Evolutionary conservation across 31 red algal genomes (phyloP).

Genomic region (Odonthalia washingtoniensis): DNA sequence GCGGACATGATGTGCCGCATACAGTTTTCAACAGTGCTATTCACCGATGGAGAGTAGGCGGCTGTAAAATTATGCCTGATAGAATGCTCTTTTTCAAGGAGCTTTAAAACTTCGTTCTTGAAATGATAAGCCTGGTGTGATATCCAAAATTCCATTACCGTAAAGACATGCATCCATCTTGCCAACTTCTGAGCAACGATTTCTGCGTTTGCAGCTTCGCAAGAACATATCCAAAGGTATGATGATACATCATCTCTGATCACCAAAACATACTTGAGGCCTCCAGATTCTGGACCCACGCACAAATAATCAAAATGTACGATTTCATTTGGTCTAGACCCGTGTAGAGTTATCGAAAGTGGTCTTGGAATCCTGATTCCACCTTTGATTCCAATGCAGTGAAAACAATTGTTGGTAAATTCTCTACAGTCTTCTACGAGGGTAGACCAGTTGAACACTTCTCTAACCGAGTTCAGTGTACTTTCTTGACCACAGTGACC

Average conservation of each 20-base stretch:
- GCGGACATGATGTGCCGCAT: conserved; percentile 11
- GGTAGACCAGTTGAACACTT: neutral
- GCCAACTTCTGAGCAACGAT: conserved; percentile 2
- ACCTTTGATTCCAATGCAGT: no score
- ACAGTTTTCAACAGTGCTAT: conserved; percentile 4
- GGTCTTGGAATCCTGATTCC: no score
- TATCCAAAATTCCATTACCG: conserved; percentile 7
- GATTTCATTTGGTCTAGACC: no score
- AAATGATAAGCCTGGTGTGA: no score
- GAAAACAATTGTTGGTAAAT: conserved; percentile 12
- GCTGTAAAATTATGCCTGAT: conserved; percentile 29
- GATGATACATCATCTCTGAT: conserved; percentile 28
- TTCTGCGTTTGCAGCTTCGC: neutral
- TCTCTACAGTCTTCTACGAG: neutral
- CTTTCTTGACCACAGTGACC: conserved; percentile 18
- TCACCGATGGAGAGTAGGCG: conserved; percentile 16
- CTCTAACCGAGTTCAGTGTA: neutral
- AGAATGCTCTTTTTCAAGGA: neutral
- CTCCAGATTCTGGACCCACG: no score
- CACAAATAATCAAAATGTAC: no score
- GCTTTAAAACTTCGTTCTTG: conserved; percentile 8
- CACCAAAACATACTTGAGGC: conserved; percentile 3
- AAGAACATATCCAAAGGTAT: conserved; percentile 1
- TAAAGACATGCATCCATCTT: neutral
- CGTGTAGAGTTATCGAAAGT: no score